phyloP scores from a whole-genome alignment of 306 rosid species.

The Vicia faba region DNA sequence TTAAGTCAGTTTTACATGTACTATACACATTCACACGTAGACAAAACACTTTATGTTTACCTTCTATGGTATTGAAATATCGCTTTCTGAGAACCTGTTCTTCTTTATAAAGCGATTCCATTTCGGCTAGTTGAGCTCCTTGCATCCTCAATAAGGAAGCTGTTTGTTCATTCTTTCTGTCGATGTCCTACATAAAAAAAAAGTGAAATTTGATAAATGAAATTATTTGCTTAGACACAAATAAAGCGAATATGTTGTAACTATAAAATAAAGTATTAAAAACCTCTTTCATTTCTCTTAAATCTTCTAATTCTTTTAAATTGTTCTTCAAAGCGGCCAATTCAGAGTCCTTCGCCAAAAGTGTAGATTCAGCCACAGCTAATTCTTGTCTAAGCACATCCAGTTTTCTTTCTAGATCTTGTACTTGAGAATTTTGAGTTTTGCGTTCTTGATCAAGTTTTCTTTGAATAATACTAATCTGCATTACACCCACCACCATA shows the following conservation, averaged over 20 bases:
- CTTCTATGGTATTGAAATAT: slow-evolving; percentile 91
- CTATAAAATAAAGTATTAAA: slow-evolving; percentile 23
- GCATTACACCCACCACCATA: slow-evolving; percentile 47
- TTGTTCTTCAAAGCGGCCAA: slow-evolving; percentile 61
- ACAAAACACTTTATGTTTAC: slow-evolving; percentile 36
- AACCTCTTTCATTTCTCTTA: slow-evolving; percentile 99
- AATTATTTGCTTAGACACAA: slow-evolving; percentile 16
- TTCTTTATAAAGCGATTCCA: slow-evolving; percentile 89
- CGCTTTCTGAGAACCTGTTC: slow-evolving; percentile 92
- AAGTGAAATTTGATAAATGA: slow-evolving; percentile 14
- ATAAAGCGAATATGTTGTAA: slow-evolving; percentile 10
- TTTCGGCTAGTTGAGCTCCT: slow-evolving; percentile 86
- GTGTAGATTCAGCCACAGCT: slow-evolving; percentile 58
- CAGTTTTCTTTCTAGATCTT: slow-evolving; percentile 70
- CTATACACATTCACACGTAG: slow-evolving; percentile 1
- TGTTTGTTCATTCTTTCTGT: slow-evolving; percentile 95
- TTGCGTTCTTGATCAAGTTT: slow-evolving; percentile 67
- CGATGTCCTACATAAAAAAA: slow-evolving; percentile 72
- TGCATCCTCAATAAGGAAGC: slow-evolving; percentile 90
- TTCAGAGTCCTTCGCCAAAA: slow-evolving; percentile 65
- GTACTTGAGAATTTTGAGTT: slow-evolving; percentile 52
- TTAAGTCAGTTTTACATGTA: slow-evolving; percentile 21
- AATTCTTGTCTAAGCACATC: slow-evolving; percentile 56
- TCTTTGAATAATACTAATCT: slow-evolving; percentile 57
- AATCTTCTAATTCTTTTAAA: slow-evolving; percentile 80